Percentiles rank a stretch among this genome's conserved stretches.
phyloP scores from a whole-genome alignment of 2,329 filamentous ascomycete species.

The Madurella mycetomatis region DNA sequence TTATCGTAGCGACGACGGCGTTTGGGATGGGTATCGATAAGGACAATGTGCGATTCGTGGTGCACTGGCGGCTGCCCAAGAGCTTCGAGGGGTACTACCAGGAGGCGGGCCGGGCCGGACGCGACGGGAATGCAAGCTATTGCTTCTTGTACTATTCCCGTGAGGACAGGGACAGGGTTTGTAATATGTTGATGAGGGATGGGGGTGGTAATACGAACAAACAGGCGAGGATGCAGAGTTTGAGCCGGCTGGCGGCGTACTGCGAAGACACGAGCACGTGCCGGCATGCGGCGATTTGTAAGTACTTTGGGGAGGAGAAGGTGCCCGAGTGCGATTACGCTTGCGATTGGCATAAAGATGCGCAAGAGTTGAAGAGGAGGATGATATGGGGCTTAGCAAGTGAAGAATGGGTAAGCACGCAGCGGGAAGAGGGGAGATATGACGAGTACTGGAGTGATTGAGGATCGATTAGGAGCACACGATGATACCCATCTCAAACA shows the following conservation, averaged over 20 bases:
- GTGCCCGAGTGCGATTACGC: conserved; percentile 64
- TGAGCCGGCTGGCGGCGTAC: conserved; percentile 68
- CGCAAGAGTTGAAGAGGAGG: conserved; percentile 51
- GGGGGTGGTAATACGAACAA: conserved; percentile 29
- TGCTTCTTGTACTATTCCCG: conserved; percentile 90
- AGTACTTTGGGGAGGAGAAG: conserved; percentile 68
- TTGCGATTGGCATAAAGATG: conserved; percentile 74
- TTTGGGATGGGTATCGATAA: conserved; percentile 99
- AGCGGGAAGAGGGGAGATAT: conserved; percentile 55
- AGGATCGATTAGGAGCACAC: neutral
- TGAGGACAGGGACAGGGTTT: conserved; percentile 75
- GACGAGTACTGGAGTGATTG: conserved; percentile 51
- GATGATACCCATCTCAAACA: neutral
- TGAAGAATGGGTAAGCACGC: conserved; percentile 61
- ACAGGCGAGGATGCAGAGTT: conserved; percentile 55
- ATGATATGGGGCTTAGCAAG: conserved; percentile 53
- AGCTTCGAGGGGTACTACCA: conserved; percentile 96
- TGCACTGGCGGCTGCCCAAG: conserved; percentile 91
- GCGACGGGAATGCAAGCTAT: conserved; percentile 80
- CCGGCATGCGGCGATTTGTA: conserved; percentile 68
- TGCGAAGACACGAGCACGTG: conserved; percentile 74
- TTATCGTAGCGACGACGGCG: conserved; percentile 91
- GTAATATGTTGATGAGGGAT: conserved; percentile 48
- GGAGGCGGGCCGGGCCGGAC: conserved; percentile 85
- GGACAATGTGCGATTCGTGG: conserved; percentile 86